These are phyloP conservation scores for Suillus luteus DNA, from an alignment of 768 basidiomycete genomes.

Conservation along the genomic window DNA sequence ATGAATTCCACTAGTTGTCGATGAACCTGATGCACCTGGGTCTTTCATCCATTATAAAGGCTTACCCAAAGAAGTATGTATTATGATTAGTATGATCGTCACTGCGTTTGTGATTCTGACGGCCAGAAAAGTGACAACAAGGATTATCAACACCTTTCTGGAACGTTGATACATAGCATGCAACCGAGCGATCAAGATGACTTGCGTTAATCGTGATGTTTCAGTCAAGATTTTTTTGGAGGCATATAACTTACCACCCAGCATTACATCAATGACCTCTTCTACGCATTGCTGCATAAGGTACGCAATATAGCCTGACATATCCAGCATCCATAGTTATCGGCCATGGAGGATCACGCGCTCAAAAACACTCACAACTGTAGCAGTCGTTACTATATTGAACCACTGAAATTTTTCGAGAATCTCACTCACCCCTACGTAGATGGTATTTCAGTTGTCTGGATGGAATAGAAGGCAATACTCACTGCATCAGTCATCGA, in stretches of 20 bases:
- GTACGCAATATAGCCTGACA: not conserved
- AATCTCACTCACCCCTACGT: not conserved
- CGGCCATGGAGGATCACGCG: not conserved
- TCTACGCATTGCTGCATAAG: rapidly evolving
- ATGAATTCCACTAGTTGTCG: not conserved
- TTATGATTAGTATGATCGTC: rapidly evolving
- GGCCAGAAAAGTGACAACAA: not conserved
- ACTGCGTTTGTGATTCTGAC: not conserved
- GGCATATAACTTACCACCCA: not conserved
- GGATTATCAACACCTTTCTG: not conserved
- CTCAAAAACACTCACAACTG: not conserved
- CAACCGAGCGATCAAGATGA: not conserved
- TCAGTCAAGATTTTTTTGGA: not conserved
- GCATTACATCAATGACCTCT: not conserved
- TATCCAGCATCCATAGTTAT: not conserved
- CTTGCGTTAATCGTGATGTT: not conserved
- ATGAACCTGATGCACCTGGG: not conserved
- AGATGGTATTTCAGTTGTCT: not conserved
- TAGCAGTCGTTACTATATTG: not conserved
- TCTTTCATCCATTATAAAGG: not conserved
- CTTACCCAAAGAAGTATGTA: not conserved
- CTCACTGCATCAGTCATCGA: not conserved
- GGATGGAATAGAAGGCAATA: not conserved
- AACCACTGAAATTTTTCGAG: not conserved
- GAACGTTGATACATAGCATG: not conserved